Evolutionary conservation across 176 grass and related monocot genomes (phyloP).

Genomic region (Raddia distichophylla): DNA sequence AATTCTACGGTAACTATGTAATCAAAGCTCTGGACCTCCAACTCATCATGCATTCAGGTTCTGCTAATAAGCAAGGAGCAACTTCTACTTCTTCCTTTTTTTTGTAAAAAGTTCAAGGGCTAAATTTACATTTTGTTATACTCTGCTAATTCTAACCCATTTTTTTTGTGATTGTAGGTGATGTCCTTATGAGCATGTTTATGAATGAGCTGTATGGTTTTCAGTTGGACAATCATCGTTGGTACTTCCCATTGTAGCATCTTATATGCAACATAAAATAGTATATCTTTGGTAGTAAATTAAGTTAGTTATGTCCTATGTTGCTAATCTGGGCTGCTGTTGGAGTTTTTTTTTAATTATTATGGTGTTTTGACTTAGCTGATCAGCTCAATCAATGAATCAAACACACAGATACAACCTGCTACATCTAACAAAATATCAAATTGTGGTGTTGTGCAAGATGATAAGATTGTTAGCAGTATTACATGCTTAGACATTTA

Average conservation of each 20-base stretch:
- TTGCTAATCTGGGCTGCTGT: no score
- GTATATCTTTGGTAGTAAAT: no score
- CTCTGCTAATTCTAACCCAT: neutral
- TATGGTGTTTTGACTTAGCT: neutral
- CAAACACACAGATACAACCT: neutral
- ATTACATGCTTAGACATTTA: constrained; percentile 2
- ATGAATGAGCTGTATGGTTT: no score
- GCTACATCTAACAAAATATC: constrained; percentile 25
- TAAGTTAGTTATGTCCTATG: no score
- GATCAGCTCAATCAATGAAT: neutral
- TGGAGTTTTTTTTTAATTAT: neutral
- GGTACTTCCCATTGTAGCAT: no score
- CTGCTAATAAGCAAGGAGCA: neutral
- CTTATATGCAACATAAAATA: no score
- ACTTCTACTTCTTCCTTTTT: neutral
- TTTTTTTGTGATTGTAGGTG: constrained; percentile 39
- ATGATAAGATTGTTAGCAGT: neutral
- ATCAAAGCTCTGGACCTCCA: neutral
- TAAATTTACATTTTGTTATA: constrained; percentile 20
- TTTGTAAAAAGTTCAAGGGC: constrained; percentile 19
- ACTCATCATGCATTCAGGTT: neutral
- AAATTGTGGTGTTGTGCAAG: neutral
- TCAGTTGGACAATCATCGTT: no score
- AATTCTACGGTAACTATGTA: neutral
- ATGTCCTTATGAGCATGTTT: no score